These are phyloP conservation scores for Lachancea thermotolerans DNA, from an alignment of 805 yeast genomes.

Conservation along the genomic window DNA sequence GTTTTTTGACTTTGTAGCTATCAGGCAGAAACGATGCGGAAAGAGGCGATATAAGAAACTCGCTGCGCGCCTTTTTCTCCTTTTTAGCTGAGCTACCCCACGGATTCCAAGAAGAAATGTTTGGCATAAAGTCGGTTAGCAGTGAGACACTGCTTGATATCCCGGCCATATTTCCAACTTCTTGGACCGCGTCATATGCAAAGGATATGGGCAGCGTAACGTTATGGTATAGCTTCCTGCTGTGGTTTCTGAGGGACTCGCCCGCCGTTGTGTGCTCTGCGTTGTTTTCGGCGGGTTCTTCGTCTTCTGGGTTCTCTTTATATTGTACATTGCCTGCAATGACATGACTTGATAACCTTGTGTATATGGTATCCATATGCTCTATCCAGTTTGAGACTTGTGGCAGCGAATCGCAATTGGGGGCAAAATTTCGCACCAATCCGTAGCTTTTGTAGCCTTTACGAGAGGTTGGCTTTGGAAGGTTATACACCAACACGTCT, in stretches of 20 bases:
- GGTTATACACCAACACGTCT: constrained; percentile 28
- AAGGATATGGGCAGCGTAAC: constrained; percentile 27
- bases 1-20: constrained; percentile 18
- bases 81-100: constrained; percentile 1
- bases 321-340: constrained; percentile 26
- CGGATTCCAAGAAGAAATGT: constrained; percentile 11
- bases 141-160: constrained; percentile 27
- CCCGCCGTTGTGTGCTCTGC: constrained; percentile 1
- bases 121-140: constrained; percentile 25
- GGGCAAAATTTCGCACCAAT: constrained; percentile 22
- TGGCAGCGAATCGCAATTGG: constrained; percentile 18
- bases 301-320: constrained; percentile 16
- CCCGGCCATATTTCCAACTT: constrained; percentile 30
- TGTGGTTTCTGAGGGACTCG: constrained; percentile 1
- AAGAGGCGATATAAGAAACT: constrained; percentile 28
- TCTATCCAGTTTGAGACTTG: constrained; percentile 30
- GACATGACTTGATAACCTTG: constrained; percentile 23
- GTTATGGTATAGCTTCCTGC: constrained; percentile 24
- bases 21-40: constrained; percentile 19
- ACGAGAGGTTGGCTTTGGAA: constrained; percentile 14
- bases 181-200: constrained; percentile 32
- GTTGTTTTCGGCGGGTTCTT: background rate
- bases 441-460: constrained; percentile 23
- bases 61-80: constrained; percentile 14
- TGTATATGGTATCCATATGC: constrained; percentile 25